Evolutionary conservation across 306 rosid genomes (phyloP), one percentile per base, ranked within the genome.

Genomic region (Sindora glabra): DNA sequence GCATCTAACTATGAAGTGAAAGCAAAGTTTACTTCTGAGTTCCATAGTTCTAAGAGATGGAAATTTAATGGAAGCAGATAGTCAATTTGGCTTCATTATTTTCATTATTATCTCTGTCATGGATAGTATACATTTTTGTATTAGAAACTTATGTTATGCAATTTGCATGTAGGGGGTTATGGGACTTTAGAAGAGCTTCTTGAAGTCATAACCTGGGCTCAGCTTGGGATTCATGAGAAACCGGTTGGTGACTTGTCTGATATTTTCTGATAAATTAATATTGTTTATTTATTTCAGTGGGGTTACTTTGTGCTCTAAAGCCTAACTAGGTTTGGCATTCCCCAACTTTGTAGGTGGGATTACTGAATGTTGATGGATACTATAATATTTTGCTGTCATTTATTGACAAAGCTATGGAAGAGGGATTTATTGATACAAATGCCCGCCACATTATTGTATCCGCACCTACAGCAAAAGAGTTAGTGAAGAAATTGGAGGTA

Each of bases 141-240:
- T 23, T 39, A 41, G 55, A 55, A 15, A 67, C 74, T 69, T 17
- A 50, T 24, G 29, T 34, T n/a, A 12, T 58, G 39, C 36, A 17
- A 44, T 60, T 41, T 79, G 68, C 16, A 36, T 68, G 57, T 80
- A 92, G 99, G 99, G 32, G 99, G 99, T 26, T 89, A 92, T 82
- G 99, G 99, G 67, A 92, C 99, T 30, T 74, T 92, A 57, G 99
- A 92, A 77, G 96, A 92, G 77, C 85, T 92, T 36, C 99, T 92
- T 73, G 96, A 92, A 73, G 99, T 84, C 54, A 92, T 92, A 74
- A 89, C 99, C 6, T 92, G 99, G 99, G 99, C 99, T 56, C 99
- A 92, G 62, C 96, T 92, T 59, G 99, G 99, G 63, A 92, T 92
- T 70, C 99, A 92, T 47, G 99, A 92, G 62, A 92, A 92, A 67